These are phyloP conservation scores for Eremochloa ophiuroides DNA, from an alignment of 176 grass and related monocot genomes.

Conservation along the genomic window DNA sequence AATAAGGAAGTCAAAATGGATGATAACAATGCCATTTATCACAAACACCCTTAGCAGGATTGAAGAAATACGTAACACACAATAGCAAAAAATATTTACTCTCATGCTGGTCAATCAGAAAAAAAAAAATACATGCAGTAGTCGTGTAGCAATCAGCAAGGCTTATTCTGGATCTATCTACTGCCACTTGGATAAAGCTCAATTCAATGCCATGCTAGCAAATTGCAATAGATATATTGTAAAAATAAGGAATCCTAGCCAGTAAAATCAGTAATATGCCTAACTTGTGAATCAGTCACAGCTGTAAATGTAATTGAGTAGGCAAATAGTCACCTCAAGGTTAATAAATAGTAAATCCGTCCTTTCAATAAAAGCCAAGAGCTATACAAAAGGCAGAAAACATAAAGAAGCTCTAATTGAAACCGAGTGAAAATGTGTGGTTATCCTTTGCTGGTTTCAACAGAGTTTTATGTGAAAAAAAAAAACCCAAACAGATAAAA, in stretches of 20 bases:
- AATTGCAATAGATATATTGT: conserved; percentile 11
- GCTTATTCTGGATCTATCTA: conserved; percentile 8
- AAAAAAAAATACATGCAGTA: neutral
- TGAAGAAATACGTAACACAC: neutral
- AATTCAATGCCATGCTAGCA: neutral
- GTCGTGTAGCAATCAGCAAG: neutral
- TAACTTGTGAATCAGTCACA: neutral
- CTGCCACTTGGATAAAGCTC: neutral
- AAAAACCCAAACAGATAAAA: conserved; percentile 1
- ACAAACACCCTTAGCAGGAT: neutral
- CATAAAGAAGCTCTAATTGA: neutral
- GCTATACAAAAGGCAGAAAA: neutral
- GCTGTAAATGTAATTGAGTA: no score
- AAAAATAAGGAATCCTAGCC: neutral
- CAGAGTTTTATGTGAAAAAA: neutral
- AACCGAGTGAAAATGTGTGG: neutral
- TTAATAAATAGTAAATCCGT: conserved; percentile 7
- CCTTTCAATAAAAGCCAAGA: neutral
- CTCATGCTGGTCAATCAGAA: neutral
- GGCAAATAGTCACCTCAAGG: no score
- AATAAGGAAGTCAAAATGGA: conserved; percentile 9
- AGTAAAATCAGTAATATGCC: neutral
- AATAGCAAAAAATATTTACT: neutral
- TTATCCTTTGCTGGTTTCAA: conserved; percentile 22
- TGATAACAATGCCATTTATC: neutral